phyloP scores from a whole-genome alignment of 768 basidiomycete species.

The Lenzites betulinus region DNA sequence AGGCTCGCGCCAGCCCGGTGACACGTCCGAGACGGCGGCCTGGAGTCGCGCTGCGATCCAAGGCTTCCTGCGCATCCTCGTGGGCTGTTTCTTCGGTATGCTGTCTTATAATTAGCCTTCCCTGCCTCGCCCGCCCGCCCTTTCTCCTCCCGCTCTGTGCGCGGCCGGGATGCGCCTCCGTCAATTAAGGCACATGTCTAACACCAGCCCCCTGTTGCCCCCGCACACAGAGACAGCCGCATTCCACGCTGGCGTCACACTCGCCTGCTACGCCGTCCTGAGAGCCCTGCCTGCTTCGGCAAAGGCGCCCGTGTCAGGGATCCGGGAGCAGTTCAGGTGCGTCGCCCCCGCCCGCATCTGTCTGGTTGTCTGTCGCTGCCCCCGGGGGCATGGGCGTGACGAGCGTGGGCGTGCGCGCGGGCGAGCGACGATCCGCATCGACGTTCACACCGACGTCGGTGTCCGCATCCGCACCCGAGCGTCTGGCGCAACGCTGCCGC shows the following conservation, averaged over 20 bases:
- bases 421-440: neutral
- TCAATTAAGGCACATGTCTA: slow-evolving; percentile 14
- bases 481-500: neutral
- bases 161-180: neutral
- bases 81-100: slow-evolving; percentile 66
- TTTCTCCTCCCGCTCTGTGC: neutral
- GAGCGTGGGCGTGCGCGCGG: neutral
- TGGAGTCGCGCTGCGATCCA: slow-evolving; percentile 55
- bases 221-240: slow-evolving; percentile 62
- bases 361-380: too few species aligned
- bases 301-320: slow-evolving; percentile 42
- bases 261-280: slow-evolving; percentile 57
- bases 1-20: slow-evolving; percentile 16
- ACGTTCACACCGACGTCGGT: neutral
- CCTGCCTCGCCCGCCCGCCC: neutral
- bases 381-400: neutral
- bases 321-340: slow-evolving; percentile 65
- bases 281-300: slow-evolving; percentile 30
- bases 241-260: slow-evolving; percentile 69
- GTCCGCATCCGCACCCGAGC: neutral
- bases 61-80: slow-evolving; percentile 58
- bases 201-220: neutral
- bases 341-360: neutral
- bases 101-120: neutral
- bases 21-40: slow-evolving; percentile 27